Base-by-base conservation (phyloP, 1,284 basidiomycete species). In the Irpex lacteus region DNA sequence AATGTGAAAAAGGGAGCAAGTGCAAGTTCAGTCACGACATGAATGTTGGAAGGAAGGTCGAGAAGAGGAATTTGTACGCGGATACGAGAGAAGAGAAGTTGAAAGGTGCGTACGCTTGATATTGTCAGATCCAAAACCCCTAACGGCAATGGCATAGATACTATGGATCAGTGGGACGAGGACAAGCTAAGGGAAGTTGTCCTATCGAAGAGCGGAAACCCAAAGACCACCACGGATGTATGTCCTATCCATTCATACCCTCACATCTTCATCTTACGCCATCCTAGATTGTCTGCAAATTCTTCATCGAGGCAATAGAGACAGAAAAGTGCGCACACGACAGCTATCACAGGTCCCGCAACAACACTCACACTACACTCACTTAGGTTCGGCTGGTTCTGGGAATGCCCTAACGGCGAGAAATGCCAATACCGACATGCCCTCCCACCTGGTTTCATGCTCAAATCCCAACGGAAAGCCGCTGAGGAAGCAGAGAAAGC, bases 161-260 rank as follows among this genome's bases (percentile, higher is more conserved):
- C 96, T 7, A 99, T 99, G 97, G 96, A 98, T 71, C 90, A 84
- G 70, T 99, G 97, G 97, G 96, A 98, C 78, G 93, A 98, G 69
- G 96, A 90, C 70, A 98, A 97, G 78, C 81, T 99, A 60, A 84
- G 89, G 59, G 86, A 80, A 32, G 98, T 99, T 64, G 93, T 99
- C 7, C 73, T 90, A 13, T 94, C 92, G 61, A 98, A 98, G 77
- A 83, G 86, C 63, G 94, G 94, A 38, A 98, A 98, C 77, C 96
- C 96, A 59, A 85, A 88, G 70, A 96, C 92, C 37, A 95, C 91
- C 2, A 99, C 97, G 54, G 96, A 98, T 75, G 94, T 95, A 73
- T 65, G 89, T 69, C 19, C 2, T 73, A 13, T 50, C 50, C 36
- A 60, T 53, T 61, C 57, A 2, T 61, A 21, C 58, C 2, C 53